Base-by-base conservation (phyloP, 345 rosid genomes). In the Acer saccharum region DNA sequence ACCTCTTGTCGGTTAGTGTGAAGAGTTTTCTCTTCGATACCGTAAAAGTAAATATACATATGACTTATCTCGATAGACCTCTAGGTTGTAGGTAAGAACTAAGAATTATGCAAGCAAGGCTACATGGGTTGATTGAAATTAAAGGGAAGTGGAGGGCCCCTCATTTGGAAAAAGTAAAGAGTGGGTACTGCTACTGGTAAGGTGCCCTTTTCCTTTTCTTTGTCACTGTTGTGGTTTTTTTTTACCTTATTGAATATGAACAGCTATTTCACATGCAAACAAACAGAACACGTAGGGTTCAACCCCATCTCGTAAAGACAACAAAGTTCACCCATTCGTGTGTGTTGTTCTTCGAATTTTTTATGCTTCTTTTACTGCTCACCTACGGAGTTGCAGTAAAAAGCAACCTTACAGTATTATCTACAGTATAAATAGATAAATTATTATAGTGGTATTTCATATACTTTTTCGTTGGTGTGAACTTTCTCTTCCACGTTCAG, bases 241-340 rank as follows among this genome's bases (percentile, higher is more conserved):
- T 3, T 66, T 44, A 14, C 76, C 77, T 41, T 11, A 60, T 72
- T 54, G 17, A 44, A 48, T 66, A 48, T 27, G 74, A 74, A 79
- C 69, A 77, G 62, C 77, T 54, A 16, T 65, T 73, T 21, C 83
- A 76, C 55, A 11, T 64, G 65, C 65, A 48, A 44, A 23, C 27
- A 21, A 10, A 35, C 69, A 52, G 23, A 23, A 55, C 32, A 5
- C 16, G 6, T 32, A 25, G 21, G 21, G 55, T 72, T 25, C 46
- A 9, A 32, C 73, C 43, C 39, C 75, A 61, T 8, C 11, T 52
- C 13, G 55, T 46, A 69, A 72, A 18, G 39, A 2, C 2, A 6
- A 12, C 6, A 21, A 67, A 29, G 13, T 39, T 21, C 46, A 10
- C 71, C 73, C 85, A 72, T 80, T 78, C 87, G 82, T 81, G 84